These are phyloP conservation scores for Trichoderma cornu-damae DNA, from an alignment of 2,329 filamentous ascomycete genomes.

Conservation along the genomic window DNA sequence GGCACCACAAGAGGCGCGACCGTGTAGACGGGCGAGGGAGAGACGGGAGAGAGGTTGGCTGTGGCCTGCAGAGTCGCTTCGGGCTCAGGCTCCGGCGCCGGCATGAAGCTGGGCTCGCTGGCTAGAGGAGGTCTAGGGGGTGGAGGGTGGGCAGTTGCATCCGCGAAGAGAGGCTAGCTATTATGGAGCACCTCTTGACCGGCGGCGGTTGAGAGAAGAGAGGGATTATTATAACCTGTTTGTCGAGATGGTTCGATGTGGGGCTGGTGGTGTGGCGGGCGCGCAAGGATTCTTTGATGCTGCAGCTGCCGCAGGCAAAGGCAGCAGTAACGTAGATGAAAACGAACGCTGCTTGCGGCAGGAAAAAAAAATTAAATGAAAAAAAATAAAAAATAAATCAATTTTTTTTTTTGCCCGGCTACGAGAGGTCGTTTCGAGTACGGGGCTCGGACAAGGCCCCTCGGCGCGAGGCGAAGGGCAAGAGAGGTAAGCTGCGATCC, in stretches of 20 bases:
- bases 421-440: conserved; percentile 1
- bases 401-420: conserved; percentile 7
- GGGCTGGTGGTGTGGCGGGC: conserved; percentile 10
- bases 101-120: conserved; percentile 13
- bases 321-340: not conserved
- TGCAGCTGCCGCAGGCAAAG: conserved; percentile 5
- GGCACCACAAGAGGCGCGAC: conserved; percentile 45
- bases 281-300: conserved; percentile 13
- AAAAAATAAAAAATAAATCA: too few relatives aligned
- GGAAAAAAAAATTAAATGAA: too few relatives aligned
- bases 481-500: not conserved
- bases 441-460: not conserved
- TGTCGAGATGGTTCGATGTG: conserved; percentile 18
- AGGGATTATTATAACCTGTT: conserved; percentile 12
- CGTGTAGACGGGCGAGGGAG: conserved; percentile 45
- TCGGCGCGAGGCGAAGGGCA: not conserved
- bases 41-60: conserved; percentile 49
- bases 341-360: conserved; percentile 8
- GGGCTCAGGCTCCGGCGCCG: conserved; percentile 28
- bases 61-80: conserved; percentile 47
- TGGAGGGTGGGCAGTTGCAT: conserved; percentile 9
- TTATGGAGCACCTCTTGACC: conserved; percentile 11
- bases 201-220: conserved; percentile 2
- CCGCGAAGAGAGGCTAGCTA: conserved; percentile 12
- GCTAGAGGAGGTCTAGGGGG: conserved; percentile 6